Evolutionary conservation across 805 yeast species (phyloP), one percentile per base, ranked within the genome.

Genomic region (Metschnikowia sp.): DNA sequence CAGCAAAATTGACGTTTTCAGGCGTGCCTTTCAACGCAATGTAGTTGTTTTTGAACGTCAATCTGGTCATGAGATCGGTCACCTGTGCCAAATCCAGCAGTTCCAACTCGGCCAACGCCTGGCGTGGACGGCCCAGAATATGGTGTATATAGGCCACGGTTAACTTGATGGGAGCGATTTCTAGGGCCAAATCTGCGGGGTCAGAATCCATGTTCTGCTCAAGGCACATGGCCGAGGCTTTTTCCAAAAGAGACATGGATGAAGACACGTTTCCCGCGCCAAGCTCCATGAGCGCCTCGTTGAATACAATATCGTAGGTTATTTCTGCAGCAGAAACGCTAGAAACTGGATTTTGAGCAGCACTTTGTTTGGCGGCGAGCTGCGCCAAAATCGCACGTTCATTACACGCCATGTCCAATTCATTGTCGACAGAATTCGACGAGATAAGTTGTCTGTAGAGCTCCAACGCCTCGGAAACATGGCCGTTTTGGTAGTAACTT

Each of bases 351-450:
- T 47, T 38, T 36, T 33, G 29, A 8, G 8, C 13, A 28, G 18
- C 19, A 12, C 19, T 26, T 2, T 34, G 33, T 8, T 31, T 36
- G 38, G 55, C 49, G 35, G 63, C 64, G 19, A 65, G 60, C 59
- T 80, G 86, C 10, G 87, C 79, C 22, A 79, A 64, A n/a, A 81
- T 74, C 3, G 91, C 89, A 49, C 84, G 74, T 62, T 84, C 86
- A 60, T 86, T 86, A 38, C 83, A 83, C 29, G 70, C 58, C 46
- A 83, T 60, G 61, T 84, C 91, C 33, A 71, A 57, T 19, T 56
- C 57, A 54, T 76, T 84, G 45, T 75, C 78, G 37, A 65, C 68
- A 40, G 66, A 57, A 29, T 70, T 64, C 8, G 61, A 43, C 3
- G 62, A 42, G 35, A 72, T 59, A 48, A 79, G 64, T 5, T 66